Base-by-base conservation (phyloP, 2,329 filamentous ascomycete genomes). In the Drechmeria coniospora region DNA sequence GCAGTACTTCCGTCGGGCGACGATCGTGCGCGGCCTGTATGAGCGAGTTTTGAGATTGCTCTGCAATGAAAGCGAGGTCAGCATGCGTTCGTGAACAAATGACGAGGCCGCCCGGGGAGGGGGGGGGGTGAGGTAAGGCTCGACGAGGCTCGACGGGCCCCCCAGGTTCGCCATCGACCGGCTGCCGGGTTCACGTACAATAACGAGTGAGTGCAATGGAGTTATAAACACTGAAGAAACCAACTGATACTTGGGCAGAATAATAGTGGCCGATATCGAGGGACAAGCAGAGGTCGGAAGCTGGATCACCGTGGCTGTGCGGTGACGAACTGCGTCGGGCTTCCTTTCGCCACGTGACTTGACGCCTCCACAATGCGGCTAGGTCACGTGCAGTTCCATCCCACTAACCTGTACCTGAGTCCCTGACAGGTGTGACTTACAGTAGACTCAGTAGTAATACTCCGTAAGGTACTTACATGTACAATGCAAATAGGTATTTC, bases 241-340 rank as follows among this genome's bases (percentile, higher is more conserved):
- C 49, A 54, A 56, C 47, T 44, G 39, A 53, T 56, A 54, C 46
- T 54, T 46, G 36, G 34, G 44, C 45, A 46, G 47, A 55, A 50
- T 39, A 46, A 50, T 47, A 45, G 46, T 44, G 43, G 45, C 37
- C 43, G 45, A 50, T 52, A 51, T 50, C 36, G 41, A 44, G 38
- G 33, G 32, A 27, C 36, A 40, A 27, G 17, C 27, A 31, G 27
- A 31, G 26, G 27, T 27, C 31, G 33, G 10, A 31, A 30, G 34
- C 23, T 13, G 27, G 37, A 28, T 33, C 33, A 32, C 28, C 26
- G 25, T 34, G 28, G 24, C 31, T 17, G 17, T 26, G 30, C 35
- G 30, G 34, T 38, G 37, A 39, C 36, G 37, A 40, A 34, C 36
- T 40, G 36, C 31, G 20, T 21, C 20, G 31, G 21, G 29, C 28